A percentile compares a stretch with the other conserved stretches of the same genome.
Conservation (phyloP, 1,284 basidiomycete species). For the Rhodotorula mucilaginosa region DNA sequence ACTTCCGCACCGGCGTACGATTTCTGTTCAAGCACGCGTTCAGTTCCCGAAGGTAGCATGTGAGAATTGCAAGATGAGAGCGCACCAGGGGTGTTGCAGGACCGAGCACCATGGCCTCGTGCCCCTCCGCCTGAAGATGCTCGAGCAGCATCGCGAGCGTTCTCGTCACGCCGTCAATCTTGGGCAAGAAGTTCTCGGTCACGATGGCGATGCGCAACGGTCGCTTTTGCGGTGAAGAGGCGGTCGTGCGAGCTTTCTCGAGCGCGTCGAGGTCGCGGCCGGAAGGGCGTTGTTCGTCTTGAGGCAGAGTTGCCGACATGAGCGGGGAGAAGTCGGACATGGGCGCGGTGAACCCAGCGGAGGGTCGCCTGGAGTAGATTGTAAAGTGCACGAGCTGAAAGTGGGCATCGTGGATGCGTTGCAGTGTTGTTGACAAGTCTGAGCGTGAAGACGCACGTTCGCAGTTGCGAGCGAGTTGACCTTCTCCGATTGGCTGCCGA, state of each 20-base stretch:
- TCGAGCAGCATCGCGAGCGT: slow-evolving; percentile 58
- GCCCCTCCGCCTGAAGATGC: slow-evolving; percentile 57
- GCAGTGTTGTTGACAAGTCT: too few species aligned
- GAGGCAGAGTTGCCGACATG: too few species aligned
- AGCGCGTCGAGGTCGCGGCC: slow-evolving; percentile 29
- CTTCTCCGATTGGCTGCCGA: too few species aligned
- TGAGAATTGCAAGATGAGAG: neutral
- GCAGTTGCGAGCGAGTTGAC: too few species aligned
- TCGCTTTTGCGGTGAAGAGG: neutral
- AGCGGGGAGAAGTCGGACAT: too few species aligned
- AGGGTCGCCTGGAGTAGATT: too few species aligned
- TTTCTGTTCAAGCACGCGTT: slow-evolving; percentile 41
- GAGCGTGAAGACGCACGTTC: too few species aligned
- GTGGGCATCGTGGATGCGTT: too few species aligned
- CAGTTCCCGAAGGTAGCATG: neutral
- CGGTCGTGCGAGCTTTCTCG: slow-evolving; percentile 19
- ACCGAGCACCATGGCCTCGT: slow-evolving; percentile 58
- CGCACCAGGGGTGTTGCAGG: slow-evolving; percentile 56
- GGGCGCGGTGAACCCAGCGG: too few species aligned
- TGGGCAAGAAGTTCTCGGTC: slow-evolving; percentile 47
- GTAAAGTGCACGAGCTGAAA: too few species aligned
- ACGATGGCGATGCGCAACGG: slow-evolving; percentile 49
- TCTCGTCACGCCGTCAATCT: slow-evolving; percentile 58
- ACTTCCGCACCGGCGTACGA: slow-evolving; percentile 58
- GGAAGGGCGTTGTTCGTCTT: neutral